Conservation (phyloP, 2,329 filamentous ascomycete genomes). For the Trichoderma asperellum region DNA sequence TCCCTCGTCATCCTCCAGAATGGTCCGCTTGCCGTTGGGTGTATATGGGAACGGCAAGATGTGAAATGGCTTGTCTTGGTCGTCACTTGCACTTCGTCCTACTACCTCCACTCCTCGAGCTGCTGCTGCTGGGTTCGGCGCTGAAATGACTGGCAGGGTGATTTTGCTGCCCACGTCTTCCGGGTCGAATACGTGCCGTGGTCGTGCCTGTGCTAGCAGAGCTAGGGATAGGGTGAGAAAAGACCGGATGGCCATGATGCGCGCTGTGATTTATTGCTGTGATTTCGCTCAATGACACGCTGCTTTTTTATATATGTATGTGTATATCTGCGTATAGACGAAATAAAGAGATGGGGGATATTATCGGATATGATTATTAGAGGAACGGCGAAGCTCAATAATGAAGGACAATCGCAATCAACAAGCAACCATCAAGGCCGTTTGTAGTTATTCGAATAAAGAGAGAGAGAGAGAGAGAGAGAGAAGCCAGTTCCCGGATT, state of each 20-base stretch:
- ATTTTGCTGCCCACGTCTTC: constrained; percentile 22
- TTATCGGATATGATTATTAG: constrained; percentile 2
- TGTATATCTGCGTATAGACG: neutral
- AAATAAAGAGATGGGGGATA: neutral
- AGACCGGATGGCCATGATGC: constrained; percentile 25
- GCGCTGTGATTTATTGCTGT: neutral
- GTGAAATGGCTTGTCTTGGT: constrained; percentile 8
- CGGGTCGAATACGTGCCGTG: constrained; percentile 27
- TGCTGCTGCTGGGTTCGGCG: neutral
- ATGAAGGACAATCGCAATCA: constrained; percentile 6
- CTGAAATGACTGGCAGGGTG: constrained; percentile 8
- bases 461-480: neutral
- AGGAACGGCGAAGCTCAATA: constrained; percentile 1
- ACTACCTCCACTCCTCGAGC: neutral
- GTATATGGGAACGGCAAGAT: constrained; percentile 1
- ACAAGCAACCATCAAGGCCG: constrained; percentile 21
- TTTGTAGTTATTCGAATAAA: neutral
- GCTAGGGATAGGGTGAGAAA: constrained; percentile 27
- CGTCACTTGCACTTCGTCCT: neutral
- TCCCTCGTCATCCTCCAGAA: constrained; percentile 14
- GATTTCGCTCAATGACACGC: neutral
- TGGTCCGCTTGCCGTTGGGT: constrained; percentile 5
- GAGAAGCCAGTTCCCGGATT: constrained; percentile 18
- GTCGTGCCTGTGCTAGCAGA: constrained; percentile 27
- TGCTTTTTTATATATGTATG: neutral